A percentile compares a stretch with the other conserved stretches of the same genome.
These are phyloP conservation scores for Agrostemma githago DNA, from an alignment of 148 eudicot species.

Conservation along the genomic window DNA sequence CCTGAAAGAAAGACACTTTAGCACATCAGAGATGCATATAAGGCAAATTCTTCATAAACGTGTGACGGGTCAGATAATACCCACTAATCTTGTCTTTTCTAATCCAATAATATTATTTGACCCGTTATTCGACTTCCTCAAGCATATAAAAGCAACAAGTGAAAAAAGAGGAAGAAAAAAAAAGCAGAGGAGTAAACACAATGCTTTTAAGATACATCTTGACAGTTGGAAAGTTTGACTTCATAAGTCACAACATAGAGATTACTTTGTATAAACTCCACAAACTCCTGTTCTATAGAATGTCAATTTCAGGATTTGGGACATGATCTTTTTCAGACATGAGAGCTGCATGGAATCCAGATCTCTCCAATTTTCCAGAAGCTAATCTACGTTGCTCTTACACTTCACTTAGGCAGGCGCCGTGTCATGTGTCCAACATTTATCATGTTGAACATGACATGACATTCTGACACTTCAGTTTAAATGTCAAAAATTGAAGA, in stretches of 20 bases:
- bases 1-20: background rate
- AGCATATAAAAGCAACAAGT: background rate
- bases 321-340: background rate
- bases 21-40: background rate
- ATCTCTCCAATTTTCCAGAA: too few species aligned
- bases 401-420: too few species aligned
- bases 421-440: background rate
- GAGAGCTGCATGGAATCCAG: constrained; percentile 9
- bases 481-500: too few species aligned
- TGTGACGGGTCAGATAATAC: too few species aligned
- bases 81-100: too few species aligned
- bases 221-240: constrained; percentile 4
- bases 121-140: too few species aligned
- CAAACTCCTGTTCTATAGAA: background rate
- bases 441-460: background rate
- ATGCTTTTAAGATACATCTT: constrained; percentile 2
- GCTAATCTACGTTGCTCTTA: too few species aligned
- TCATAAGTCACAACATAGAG: background rate
- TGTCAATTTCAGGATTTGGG: background rate
- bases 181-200: background rate
- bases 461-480: too few species aligned
- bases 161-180: too few species aligned
- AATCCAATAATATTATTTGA: too few species aligned
- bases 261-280: background rate
- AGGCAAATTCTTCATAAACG: too few species aligned